A percentile compares a stretch with the other conserved stretches of the same genome.
phyloP scores from a whole-genome alignment of 257 asterid genomes.

The Nicotiana tomentosiformis region DNA sequence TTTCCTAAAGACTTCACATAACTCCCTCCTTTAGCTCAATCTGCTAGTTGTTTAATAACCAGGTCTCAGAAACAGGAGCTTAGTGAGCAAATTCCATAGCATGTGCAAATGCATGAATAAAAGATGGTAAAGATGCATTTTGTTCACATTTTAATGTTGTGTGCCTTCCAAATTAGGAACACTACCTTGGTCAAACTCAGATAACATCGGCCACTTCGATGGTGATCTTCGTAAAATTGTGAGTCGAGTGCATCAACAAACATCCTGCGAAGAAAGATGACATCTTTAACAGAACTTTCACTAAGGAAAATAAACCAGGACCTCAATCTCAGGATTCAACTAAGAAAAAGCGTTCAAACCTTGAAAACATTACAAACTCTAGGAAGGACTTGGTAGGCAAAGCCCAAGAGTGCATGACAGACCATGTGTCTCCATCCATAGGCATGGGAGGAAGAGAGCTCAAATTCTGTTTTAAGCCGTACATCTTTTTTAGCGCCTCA shows the following conservation, averaged over 20 bases:
- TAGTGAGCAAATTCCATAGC: background rate
- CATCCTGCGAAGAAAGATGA: constrained; percentile 43
- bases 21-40: background rate
- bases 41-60: background rate
- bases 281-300: background rate
- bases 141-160: background rate
- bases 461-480: constrained; percentile 59
- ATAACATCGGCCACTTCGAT: constrained; percentile 55
- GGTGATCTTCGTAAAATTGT: constrained; percentile 59
- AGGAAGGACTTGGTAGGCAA: constrained; percentile 84
- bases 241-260: constrained; percentile 85
- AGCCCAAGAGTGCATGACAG: constrained; percentile 90
- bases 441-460: constrained; percentile 85
- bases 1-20: background rate
- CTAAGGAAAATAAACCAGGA: background rate
- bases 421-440: constrained; percentile 66
- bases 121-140: background rate
- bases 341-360: constrained; percentile 33
- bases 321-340: background rate
- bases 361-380: constrained; percentile 94
- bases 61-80: background rate
- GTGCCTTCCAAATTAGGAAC: background rate
- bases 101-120: background rate
- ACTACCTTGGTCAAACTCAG: constrained; percentile 71
- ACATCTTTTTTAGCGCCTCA: constrained; percentile 78